These are phyloP conservation scores for Rasamsonia emersonii DNA, from an alignment of 2,329 filamentous ascomycete genomes.

Conservation along the genomic window DNA sequence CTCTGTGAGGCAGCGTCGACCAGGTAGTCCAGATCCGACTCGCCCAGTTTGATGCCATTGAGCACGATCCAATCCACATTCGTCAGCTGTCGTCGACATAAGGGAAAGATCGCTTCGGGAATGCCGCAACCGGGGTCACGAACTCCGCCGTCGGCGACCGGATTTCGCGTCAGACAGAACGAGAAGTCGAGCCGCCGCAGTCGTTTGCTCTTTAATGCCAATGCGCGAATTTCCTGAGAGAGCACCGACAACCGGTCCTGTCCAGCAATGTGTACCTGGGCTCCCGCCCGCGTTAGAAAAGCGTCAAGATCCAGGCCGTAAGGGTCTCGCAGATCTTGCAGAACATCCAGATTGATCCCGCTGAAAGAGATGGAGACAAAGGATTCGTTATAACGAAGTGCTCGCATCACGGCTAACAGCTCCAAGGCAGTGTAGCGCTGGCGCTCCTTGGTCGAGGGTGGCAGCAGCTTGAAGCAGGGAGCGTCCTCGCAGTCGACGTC, in stretches of 20 bases:
- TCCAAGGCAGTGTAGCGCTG: slow-evolving; percentile 53
- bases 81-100: slow-evolving; percentile 58
- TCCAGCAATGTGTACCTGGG: slow-evolving; percentile 45
- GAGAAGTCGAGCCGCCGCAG: slow-evolving; percentile 59
- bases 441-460: slow-evolving; percentile 41
- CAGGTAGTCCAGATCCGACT: slow-evolving; percentile 58
- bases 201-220: slow-evolving; percentile 57
- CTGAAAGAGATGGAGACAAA: slow-evolving; percentile 61
- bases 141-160: slow-evolving; percentile 39
- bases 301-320: slow-evolving; percentile 56
- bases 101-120: slow-evolving; percentile 58
- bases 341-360: slow-evolving; percentile 52
- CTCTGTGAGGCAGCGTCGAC: slow-evolving; percentile 61
- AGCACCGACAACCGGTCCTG: slow-evolving; percentile 50
- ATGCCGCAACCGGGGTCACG: slow-evolving; percentile 60
- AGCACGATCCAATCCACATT: slow-evolving; percentile 64
- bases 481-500: slow-evolving; percentile 56
- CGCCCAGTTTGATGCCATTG: slow-evolving; percentile 61
- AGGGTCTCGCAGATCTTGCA: slow-evolving; percentile 54
- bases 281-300: slow-evolving; percentile 50
- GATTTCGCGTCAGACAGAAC: slow-evolving; percentile 49
- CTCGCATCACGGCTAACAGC: slow-evolving; percentile 60
- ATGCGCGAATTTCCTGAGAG: slow-evolving; percentile 59
- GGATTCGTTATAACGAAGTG: slow-evolving; percentile 61
- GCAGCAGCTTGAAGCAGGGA: slow-evolving; percentile 57